Evolutionary conservation across 208 protist species (phyloP).

Genomic region (Porcisia hertigi): DNA sequence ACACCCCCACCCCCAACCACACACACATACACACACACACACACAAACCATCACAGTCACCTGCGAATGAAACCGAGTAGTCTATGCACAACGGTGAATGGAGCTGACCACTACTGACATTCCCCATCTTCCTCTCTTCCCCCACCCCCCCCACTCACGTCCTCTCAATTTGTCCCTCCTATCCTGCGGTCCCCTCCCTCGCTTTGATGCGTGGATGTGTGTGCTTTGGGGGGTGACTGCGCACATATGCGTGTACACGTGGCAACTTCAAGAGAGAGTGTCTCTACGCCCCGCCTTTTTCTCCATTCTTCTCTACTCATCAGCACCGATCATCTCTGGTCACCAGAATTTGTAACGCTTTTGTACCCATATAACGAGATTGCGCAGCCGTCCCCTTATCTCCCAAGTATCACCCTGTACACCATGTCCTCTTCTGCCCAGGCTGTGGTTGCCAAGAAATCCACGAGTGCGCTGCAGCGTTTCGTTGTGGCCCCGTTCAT

Average conservation of each 20-base stretch:
- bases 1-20: too few relatives aligned
- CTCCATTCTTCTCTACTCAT: not conserved
- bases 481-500: slow-evolving; percentile 53
- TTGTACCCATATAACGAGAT: not conserved
- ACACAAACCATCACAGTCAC: too few relatives aligned
- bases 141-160: not conserved
- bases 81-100: too few relatives aligned
- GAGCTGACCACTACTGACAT: too few relatives aligned
- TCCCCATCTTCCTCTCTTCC: not conserved
- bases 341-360: not conserved
- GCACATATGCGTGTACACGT: not conserved
- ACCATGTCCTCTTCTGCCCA: slow-evolving; percentile 33
- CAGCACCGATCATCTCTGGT: not conserved
- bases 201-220: not conserved
- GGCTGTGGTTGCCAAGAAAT: slow-evolving; percentile 29
- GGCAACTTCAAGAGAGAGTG: too few relatives aligned
- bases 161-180: not conserved
- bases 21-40: too few relatives aligned
- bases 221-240: not conserved
- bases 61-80: too few relatives aligned
- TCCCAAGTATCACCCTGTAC: not conserved
- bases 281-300: not conserved
- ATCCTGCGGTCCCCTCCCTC: not conserved
- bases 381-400: not conserved
- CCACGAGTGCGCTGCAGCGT: slow-evolving; percentile 22